Conservation (phyloP, 148 eudicot genomes). For the Gaultheria prostrata region DNA sequence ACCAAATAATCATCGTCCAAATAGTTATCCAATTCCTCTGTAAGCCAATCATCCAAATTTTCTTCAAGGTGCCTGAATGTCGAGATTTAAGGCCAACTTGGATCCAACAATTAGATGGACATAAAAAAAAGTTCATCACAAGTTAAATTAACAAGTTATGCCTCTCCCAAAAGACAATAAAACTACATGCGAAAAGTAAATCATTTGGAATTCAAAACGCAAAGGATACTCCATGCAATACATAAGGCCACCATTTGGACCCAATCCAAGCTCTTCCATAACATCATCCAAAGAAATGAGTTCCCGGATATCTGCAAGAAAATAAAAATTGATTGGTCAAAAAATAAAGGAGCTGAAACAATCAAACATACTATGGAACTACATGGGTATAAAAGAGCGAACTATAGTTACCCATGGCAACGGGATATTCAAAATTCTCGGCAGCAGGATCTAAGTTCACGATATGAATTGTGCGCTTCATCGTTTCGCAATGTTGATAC, state of each 20-base stretch:
- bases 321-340: not conserved
- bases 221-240: slow-evolving; percentile 95
- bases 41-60: slow-evolving; percentile 86
- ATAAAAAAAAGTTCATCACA: not conserved
- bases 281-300: slow-evolving; percentile 88
- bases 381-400: not conserved
- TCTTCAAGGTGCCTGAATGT: slow-evolving; percentile 65
- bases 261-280: slow-evolving; percentile 87
- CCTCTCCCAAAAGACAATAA: not conserved
- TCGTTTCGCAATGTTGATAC: slow-evolving; percentile 72
- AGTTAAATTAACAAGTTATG: not conserved
- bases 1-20: slow-evolving; percentile 88
- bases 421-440: slow-evolving; percentile 88
- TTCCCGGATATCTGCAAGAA: slow-evolving; percentile 62
- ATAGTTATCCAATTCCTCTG: slow-evolving; percentile 78
- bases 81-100: slow-evolving; percentile 29
- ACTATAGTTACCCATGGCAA: slow-evolving; percentile 57
- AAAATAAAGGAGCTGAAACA: not conserved
- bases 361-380: not conserved
- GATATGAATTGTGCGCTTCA: slow-evolving; percentile 57
- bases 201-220: not conserved
- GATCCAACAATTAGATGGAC: not conserved
- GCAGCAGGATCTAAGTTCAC: slow-evolving; percentile 97
- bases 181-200: not conserved
- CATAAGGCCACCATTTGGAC: slow-evolving; percentile 90